A percentile compares a stretch with the other conserved stretches of the same genome.
Evolutionary conservation across 108 stramenopile genomes (phyloP).

Genomic region (Pseudonitzschia delicatissima): DNA sequence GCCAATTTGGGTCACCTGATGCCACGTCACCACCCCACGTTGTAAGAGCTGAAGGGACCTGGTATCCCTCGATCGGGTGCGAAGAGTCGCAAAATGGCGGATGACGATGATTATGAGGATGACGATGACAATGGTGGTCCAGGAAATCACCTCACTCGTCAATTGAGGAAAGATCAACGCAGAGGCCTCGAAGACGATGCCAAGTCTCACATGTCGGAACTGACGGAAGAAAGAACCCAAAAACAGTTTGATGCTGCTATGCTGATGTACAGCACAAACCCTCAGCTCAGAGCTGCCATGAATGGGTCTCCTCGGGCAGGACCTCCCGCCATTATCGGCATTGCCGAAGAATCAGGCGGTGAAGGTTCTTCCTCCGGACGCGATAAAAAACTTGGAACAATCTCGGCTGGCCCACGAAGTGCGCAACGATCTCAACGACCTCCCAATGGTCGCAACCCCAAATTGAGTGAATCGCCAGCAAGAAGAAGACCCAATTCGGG

Average conservation of each 20-base stretch:
- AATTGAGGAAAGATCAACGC: neutral
- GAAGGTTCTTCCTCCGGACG: neutral
- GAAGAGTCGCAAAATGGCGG: neutral
- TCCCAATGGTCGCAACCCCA: neutral
- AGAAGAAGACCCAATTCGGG: neutral
- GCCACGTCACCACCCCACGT: conserved; percentile 6
- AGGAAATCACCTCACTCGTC: neutral
- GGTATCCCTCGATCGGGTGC: neutral
- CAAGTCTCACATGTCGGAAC: conserved; percentile 74
- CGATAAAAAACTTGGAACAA: conserved; percentile 20
- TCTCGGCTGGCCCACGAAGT: neutral
- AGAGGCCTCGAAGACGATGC: conserved; percentile 43
- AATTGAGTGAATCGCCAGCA: too few relatives aligned
- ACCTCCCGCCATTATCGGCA: conserved; percentile 15
- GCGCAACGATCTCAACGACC: conserved; percentile 2
- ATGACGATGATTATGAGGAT: conserved; percentile 20
- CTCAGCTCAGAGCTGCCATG: conserved; percentile 19
- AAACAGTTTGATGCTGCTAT: conserved; percentile 56
- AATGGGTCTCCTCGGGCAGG: conserved; percentile 14
- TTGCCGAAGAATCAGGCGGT: conserved; percentile 6
- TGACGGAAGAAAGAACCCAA: conserved; percentile 84
- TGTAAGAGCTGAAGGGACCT: neutral
- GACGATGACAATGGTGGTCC: conserved; percentile 12
- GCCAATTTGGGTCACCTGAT: conserved; percentile 8
- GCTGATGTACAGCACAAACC: conserved; percentile 20